A percentile compares a stretch with the other conserved stretches of the same genome.
Conservation (phyloP, 2,329 filamentous ascomycete species). For the Cercospora sp. region DNA sequence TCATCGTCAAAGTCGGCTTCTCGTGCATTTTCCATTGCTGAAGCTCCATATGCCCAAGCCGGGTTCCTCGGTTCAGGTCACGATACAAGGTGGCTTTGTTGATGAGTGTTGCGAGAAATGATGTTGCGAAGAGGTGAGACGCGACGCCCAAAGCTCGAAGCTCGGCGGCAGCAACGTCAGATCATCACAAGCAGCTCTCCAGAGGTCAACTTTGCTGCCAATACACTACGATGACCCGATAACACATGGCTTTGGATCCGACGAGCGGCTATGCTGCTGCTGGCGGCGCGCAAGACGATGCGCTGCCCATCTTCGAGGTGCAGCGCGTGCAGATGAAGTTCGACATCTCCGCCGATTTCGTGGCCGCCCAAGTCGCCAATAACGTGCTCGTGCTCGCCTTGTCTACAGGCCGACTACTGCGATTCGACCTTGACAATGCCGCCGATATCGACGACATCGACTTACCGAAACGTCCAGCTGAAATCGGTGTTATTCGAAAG, state of each 20-base stretch:
- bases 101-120: not conserved
- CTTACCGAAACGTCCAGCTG: constrained; percentile 86
- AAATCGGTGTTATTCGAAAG: constrained; percentile 87
- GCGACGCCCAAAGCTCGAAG: not conserved
- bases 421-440: constrained; percentile 90
- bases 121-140: not conserved
- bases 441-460: constrained; percentile 99
- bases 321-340: constrained; percentile 92
- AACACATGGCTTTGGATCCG: constrained; percentile 6
- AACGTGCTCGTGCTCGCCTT: constrained; percentile 93
- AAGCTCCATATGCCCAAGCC: not conserved
- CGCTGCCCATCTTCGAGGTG: constrained; percentile 88
- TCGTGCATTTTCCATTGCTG: not conserved
- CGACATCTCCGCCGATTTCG: constrained; percentile 90
- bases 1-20: not conserved
- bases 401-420: constrained; percentile 85
- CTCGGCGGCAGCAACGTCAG: not conserved
- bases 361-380: constrained; percentile 93
- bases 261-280: constrained; percentile 34
- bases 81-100: not conserved
- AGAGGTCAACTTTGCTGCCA: not conserved
- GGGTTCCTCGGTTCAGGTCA: not conserved
- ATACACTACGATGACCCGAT: not conserved
- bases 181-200: not conserved
- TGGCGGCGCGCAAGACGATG: constrained; percentile 44